Base-by-base conservation (phyloP, 441 rosid genomes). In the Isatis lusitanica region DNA sequence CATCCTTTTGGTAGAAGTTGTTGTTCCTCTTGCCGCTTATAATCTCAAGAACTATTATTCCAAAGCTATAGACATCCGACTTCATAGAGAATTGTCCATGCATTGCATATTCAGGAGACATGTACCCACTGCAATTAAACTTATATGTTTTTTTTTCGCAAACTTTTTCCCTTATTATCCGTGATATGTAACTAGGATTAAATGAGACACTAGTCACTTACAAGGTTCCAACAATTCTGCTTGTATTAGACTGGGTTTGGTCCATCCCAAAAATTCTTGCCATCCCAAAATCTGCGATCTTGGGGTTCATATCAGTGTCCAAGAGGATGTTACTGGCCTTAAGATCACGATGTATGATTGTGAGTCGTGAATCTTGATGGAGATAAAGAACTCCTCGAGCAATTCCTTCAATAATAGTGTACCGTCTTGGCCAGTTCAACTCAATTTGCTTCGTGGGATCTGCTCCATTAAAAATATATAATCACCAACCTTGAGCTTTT, bases 301-400 rank as follows among this genome's bases (percentile, higher is more conserved):
- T 57, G 1, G 63, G 63, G 9, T 57, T 39, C 65, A 60, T 39
- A 39, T 18, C 33, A 18, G 33, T 30, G 7, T 60, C 65, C 28
- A 60, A 39, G 35, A 53, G 58, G 5, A 53, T 53, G 36, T 53
- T 53, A 26, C 58, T n/a, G 0, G 58, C 36, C 12, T 53, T 53
- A 10, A 53, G 36, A 6, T 53, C 58, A 12, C 58, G 58, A 6
- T 53, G 36, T 12, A 53, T 53, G 17, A 53, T 53, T 35, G 62
- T 56, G 26, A 56, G 62, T 4, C 42, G 40, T 33, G 62, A 56
- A 56, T 56, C 62, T 16, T 56, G 62, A 56, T 56, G 62, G 31
- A 56, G 62, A 33, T 56, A 33, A 1, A 56, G 40, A 33, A 56
- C 11, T 5, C 62, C 62, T 33, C 62, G 38, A 33, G 62, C 42